phyloP scores from a whole-genome alignment of 805 yeast genomes.

The Starmerella sirachaensis region DNA sequence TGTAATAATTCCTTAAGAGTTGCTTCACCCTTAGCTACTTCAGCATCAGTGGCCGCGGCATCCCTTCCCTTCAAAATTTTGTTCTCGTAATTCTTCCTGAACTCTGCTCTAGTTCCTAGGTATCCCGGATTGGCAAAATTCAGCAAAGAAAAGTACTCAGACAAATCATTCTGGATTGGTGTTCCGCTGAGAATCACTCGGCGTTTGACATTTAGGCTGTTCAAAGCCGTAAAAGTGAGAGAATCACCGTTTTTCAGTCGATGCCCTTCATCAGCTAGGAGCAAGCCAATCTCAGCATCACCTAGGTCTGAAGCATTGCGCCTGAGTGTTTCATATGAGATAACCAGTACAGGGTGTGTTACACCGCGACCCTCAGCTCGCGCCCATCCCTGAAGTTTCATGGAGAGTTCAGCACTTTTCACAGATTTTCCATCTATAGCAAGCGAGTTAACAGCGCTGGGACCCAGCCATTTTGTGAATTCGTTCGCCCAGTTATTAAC shows the following conservation, averaged over 20 bases:
- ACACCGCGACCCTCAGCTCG: constrained; percentile 75
- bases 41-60: constrained; percentile 74
- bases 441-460: constrained; percentile 74
- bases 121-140: constrained; percentile 92
- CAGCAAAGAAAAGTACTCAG: constrained; percentile 82
- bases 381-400: constrained; percentile 71
- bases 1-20: constrained; percentile 60
- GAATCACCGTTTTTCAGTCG: constrained; percentile 82
- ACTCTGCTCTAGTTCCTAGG: constrained; percentile 72
- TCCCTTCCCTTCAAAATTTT: constrained; percentile 79
- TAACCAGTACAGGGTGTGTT: constrained; percentile 84
- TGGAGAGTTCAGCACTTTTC: constrained; percentile 54
- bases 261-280: constrained; percentile 82
- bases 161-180: constrained; percentile 89
- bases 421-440: constrained; percentile 83
- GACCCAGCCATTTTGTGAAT: constrained; percentile 87
- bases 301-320: constrained; percentile 67
- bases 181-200: constrained; percentile 92
- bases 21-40: constrained; percentile 52
- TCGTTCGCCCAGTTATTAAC: constrained; percentile 98
- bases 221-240: constrained; percentile 73
- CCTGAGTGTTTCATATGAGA: constrained; percentile 86
- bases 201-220: constrained; percentile 71
- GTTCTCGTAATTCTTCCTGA: constrained; percentile 71
- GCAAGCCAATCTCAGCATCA: constrained; percentile 69